These are phyloP conservation scores for Fusarium luffae DNA, from an alignment of 2,329 filamentous ascomycete species.

Conservation along the genomic window DNA sequence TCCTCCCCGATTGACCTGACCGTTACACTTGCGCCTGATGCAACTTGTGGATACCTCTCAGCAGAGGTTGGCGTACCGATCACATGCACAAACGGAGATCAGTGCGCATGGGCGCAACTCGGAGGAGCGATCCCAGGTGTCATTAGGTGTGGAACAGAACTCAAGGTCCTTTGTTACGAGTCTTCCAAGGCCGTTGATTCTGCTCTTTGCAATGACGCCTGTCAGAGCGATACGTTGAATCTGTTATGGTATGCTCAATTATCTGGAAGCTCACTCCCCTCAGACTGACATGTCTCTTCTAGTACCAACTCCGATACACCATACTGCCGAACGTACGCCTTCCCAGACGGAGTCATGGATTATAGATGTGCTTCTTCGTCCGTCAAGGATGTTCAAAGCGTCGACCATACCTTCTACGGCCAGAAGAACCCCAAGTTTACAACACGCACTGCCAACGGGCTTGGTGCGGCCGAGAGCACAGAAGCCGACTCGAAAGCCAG, in stretches of 20 bases:
- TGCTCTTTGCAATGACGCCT: not conserved
- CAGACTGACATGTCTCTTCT: too few relatives aligned
- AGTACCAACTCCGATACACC: not conserved
- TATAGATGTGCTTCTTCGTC: not conserved
- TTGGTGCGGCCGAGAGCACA: too few relatives aligned
- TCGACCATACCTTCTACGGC: too few relatives aligned
- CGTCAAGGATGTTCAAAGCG: not conserved
- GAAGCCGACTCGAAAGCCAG: too few relatives aligned
- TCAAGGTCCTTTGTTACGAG: not conserved
- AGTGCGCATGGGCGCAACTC: not conserved
- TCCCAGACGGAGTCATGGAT: not conserved
- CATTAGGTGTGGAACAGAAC: not conserved
- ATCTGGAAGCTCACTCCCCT: too few relatives aligned
- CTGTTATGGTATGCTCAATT: not conserved
- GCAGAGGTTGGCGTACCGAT: not conserved
- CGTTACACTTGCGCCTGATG: not conserved
- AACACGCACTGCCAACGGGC: too few relatives aligned
- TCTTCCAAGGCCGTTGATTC: not conserved
- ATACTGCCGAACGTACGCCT: slow-evolving; percentile 2
- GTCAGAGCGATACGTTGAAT: not conserved
- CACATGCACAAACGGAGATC: not conserved
- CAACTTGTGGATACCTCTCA: slow-evolving; percentile 2
- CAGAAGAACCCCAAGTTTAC: too few relatives aligned
- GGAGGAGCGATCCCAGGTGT: not conserved
- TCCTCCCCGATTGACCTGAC: not conserved